phyloP scores from a whole-genome alignment of 306 rosid genomes.

The Cotoneaster glaucophyllus region DNA sequence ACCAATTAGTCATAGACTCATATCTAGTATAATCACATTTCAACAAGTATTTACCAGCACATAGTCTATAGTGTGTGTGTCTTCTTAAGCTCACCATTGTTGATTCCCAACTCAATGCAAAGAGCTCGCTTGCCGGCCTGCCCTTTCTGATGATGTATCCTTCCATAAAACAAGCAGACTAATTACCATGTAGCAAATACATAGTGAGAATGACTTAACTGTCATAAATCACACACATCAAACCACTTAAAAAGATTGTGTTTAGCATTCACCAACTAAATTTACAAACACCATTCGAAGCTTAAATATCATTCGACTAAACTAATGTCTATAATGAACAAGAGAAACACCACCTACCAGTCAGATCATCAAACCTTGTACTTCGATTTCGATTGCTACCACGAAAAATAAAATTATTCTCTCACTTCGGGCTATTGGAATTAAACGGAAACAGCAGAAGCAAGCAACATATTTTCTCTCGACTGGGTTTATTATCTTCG shows the following conservation, averaged over 20 bases:
- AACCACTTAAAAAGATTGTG: background rate
- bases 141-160: constrained; percentile 15
- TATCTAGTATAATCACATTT: background rate
- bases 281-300: background rate
- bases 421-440: background rate
- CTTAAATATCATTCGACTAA: background rate
- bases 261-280: background rate
- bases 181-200: constrained; percentile 12
- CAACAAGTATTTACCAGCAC: constrained; percentile 49
- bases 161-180: constrained; percentile 10
- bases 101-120: constrained; percentile 15
- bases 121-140: background rate
- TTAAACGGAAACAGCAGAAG: background rate
- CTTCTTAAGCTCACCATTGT: constrained; percentile 91
- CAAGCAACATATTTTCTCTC: constrained; percentile 22
- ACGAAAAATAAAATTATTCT: background rate
- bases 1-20: background rate
- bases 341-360: background rate
- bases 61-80: constrained; percentile 75
- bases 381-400: background rate
- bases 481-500: background rate
- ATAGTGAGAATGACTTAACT: background rate
- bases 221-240: background rate
- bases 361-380: background rate
- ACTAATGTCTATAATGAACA: background rate